Conservation (phyloP, 768 basidiomycete genomes). For the Leccinum variicolor region DNA sequence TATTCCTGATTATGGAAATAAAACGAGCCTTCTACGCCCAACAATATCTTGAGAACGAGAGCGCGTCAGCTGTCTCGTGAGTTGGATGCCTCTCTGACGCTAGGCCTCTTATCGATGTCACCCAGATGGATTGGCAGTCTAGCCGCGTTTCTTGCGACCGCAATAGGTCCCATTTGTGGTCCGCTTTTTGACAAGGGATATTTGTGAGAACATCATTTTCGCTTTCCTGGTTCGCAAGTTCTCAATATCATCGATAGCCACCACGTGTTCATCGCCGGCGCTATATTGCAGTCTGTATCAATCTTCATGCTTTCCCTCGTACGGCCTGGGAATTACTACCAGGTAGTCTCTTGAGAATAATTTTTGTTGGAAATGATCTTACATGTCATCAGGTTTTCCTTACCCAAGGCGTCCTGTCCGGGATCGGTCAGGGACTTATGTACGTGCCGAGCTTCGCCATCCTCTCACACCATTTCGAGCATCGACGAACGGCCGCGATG, state of each 20-base stretch:
- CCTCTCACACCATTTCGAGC: slow-evolving; percentile 44
- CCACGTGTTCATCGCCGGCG: slow-evolving; percentile 18
- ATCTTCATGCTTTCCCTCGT: slow-evolving; percentile 39
- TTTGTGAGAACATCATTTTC: slow-evolving; percentile 17
- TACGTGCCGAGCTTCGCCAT: slow-evolving; percentile 44
- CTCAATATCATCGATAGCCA: neutral
- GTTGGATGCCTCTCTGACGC: neutral
- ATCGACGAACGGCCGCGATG: slow-evolving; percentile 39
- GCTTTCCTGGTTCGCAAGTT: neutral
- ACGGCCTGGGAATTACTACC: slow-evolving; percentile 33
- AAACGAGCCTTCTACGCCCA: slow-evolving; percentile 21
- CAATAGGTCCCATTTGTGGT: slow-evolving; percentile 23
- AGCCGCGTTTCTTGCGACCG: slow-evolving; percentile 12
- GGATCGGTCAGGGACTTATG: slow-evolving; percentile 40
- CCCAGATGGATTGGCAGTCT: slow-evolving; percentile 28
- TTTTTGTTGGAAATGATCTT: neutral
- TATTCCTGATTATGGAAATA: neutral
- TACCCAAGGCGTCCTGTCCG: slow-evolving; percentile 41
- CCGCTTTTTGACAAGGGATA: slow-evolving; percentile 27
- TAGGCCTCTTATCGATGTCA: neutral
- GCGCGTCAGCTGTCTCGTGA: slow-evolving; percentile 24
- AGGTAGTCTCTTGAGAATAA: slow-evolving; percentile 20
- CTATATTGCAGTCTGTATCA: slow-evolving; percentile 25
- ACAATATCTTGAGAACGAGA: slow-evolving; percentile 20
- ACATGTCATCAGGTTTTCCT: slow-evolving; percentile 35